These are phyloP conservation scores for Daldinia grandis DNA, from an alignment of 495 filamentous ascomycete species.

Conservation along the genomic window DNA sequence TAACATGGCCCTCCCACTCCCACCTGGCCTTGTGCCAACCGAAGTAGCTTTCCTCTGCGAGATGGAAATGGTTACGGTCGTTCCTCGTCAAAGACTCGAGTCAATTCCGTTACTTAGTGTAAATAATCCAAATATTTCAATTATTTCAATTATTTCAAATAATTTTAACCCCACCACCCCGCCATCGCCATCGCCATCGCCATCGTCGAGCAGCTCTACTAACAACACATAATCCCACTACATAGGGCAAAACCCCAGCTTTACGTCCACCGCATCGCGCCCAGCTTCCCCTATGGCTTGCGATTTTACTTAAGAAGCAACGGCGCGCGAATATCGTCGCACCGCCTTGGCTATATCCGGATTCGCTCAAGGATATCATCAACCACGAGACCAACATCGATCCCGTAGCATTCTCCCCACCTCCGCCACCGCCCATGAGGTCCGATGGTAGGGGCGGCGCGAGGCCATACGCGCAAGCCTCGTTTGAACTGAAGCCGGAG, in stretches of 20 bases:
- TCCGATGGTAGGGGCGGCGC: slow-evolving; percentile 52
- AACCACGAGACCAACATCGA: slow-evolving; percentile 75
- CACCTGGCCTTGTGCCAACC: slow-evolving; percentile 81
- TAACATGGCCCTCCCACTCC: slow-evolving; percentile 82
- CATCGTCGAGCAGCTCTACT: neutral
- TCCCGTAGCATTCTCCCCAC: slow-evolving; percentile 74
- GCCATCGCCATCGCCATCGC: slow-evolving; percentile 15
- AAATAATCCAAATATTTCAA: slow-evolving; percentile 47
- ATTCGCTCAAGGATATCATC: slow-evolving; percentile 77
- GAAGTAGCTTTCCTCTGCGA: slow-evolving; percentile 97
- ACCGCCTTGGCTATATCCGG: slow-evolving; percentile 83
- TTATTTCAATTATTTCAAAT: neutral
- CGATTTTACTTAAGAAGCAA: slow-evolving; percentile 96
- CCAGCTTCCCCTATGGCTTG: slow-evolving; percentile 90
- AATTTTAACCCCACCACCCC: slow-evolving; percentile 28
- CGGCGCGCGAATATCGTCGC: slow-evolving; percentile 92
- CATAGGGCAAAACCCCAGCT: slow-evolving; percentile 76
- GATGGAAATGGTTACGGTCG: slow-evolving; percentile 92
- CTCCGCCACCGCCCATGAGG: slow-evolving; percentile 67
- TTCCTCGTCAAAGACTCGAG: slow-evolving; percentile 91
- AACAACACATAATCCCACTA: slow-evolving; percentile 20
- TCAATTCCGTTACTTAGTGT: slow-evolving; percentile 84
- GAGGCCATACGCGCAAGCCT: slow-evolving; percentile 33
- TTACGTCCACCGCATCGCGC: slow-evolving; percentile 84
- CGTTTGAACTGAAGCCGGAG: slow-evolving; percentile 41